Evolutionary conservation across 1,139 yeast species (phyloP).

Genomic region (Suhomyces maxii): DNA sequence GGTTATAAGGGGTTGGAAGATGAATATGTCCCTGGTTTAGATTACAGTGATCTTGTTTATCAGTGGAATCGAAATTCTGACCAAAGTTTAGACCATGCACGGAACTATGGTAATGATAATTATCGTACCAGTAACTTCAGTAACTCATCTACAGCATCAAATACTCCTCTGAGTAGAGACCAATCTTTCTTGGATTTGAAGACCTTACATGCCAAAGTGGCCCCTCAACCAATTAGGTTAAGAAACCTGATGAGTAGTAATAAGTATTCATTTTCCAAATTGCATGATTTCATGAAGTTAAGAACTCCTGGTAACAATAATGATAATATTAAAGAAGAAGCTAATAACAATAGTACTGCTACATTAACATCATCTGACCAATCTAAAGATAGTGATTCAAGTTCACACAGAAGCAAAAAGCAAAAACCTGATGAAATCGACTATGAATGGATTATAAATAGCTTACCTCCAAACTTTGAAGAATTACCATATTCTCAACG

Average conservation of each 20-base stretch:
- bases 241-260: conserved; percentile 12
- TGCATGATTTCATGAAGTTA: conserved; percentile 29
- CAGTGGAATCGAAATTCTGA: conserved; percentile 35
- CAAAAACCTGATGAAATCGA: conserved; percentile 27
- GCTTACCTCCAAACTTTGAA: conserved; percentile 60
- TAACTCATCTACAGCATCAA: conserved; percentile 20
- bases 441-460: conserved; percentile 39
- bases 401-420: conserved; percentile 21
- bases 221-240: conserved; percentile 44
- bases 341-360: conserved; percentile 5
- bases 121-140: conserved; percentile 2
- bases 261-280: conserved; percentile 25
- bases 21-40: conserved; percentile 70
- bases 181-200: conserved; percentile 43
- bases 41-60: conserved; percentile 46
- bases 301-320: conserved; percentile 18
- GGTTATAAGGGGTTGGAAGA: conserved; percentile 57
- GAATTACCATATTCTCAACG: conserved; percentile 71
- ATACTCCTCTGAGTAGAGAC: conserved; percentile 32
- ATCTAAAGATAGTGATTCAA: conserved; percentile 6
- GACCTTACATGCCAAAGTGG: conserved; percentile 48
- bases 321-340: conserved; percentile 9
- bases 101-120: conserved; percentile 1
- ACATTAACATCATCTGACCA: conserved; percentile 11
- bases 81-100: conserved; percentile 12